Conservation (phyloP, 1,284 basidiomycete species). For the Trichosporon faecale region DNA sequence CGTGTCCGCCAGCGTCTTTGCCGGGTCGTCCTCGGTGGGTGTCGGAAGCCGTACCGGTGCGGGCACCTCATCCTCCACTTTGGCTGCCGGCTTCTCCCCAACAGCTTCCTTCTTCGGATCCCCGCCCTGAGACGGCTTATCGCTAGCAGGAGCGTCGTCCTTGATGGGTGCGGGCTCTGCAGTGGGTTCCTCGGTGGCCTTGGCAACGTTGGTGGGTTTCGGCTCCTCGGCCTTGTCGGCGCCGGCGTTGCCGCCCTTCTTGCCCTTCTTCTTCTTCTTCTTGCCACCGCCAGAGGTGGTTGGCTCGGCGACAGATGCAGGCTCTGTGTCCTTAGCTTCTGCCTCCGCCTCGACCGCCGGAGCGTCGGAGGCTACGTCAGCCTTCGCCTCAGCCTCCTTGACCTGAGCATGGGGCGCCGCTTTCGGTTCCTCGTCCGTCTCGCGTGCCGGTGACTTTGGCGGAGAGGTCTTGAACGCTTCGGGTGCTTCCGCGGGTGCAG, state of each 20-base stretch:
- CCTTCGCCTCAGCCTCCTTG: not conserved
- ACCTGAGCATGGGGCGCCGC: not conserved
- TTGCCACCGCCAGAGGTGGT: not conserved
- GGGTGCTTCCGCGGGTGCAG: not conserved
- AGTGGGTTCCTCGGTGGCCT: not conserved
- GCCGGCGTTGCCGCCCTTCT: conserved; percentile 11
- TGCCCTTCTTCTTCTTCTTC: conserved; percentile 18
- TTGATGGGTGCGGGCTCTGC: not conserved
- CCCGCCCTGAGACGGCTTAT: not conserved
- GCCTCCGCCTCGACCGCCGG: not conserved
- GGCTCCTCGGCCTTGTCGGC: not conserved
- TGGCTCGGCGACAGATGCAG: not conserved
- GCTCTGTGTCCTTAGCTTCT: not conserved
- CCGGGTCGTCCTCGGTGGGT: conserved; percentile 16
- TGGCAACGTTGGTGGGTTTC: not conserved
- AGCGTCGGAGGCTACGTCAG: not conserved
- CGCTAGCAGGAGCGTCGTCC: not conserved
- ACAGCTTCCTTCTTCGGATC: not conserved
- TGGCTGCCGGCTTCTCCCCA: not conserved
- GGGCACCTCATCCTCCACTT: not conserved
- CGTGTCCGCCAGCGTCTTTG: conserved; percentile 27
- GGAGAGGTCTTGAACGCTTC: not conserved
- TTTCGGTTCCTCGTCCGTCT: not conserved
- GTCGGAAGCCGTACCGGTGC: not conserved
- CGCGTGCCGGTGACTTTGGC: not conserved